These are phyloP conservation scores for Globisporangium heterothallicum DNA, from an alignment of 352 stramenopile species.

Conservation along the genomic window DNA sequence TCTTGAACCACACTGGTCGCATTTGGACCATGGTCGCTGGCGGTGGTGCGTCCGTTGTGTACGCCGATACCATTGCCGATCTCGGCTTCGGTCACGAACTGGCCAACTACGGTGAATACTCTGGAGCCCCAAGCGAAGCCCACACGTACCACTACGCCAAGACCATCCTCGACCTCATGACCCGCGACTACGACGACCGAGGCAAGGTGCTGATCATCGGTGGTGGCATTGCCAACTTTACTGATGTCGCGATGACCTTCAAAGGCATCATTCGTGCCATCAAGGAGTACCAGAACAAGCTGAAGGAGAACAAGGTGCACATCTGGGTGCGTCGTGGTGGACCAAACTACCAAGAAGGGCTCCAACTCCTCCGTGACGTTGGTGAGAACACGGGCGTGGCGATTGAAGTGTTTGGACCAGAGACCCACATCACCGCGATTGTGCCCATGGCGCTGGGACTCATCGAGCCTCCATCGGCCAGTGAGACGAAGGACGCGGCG, in stretches of 20 bases:
- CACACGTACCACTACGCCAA: slow-evolving; percentile 97
- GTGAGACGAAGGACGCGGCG: slow-evolving; percentile 10
- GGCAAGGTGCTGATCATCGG: slow-evolving; percentile 97
- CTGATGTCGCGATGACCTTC: slow-evolving; percentile 96
- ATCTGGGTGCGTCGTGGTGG: slow-evolving; percentile 96
- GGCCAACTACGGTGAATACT: slow-evolving; percentile 98
- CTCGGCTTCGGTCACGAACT: slow-evolving; percentile 91
- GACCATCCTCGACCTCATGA: slow-evolving; percentile 96
- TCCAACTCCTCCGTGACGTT: slow-evolving; percentile 91
- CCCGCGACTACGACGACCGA: slow-evolving; percentile 82
- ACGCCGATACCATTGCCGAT: slow-evolving; percentile 97
- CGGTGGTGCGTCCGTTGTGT: slow-evolving; percentile 94
- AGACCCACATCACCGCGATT: slow-evolving; percentile 94
- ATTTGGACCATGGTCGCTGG: slow-evolving; percentile 98
- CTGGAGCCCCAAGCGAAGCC: slow-evolving; percentile 92
- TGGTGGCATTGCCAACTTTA: slow-evolving; percentile 98
- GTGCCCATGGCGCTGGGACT: slow-evolving; percentile 93
- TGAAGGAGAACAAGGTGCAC: slow-evolving; percentile 85
- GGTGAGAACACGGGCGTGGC: slow-evolving; percentile 86
- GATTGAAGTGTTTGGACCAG: slow-evolving; percentile 94
- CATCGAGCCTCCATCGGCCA: slow-evolving; percentile 43
- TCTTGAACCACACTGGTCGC: slow-evolving; percentile 93
- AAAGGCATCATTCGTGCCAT: slow-evolving; percentile 96
- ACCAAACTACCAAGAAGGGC: slow-evolving; percentile 96
- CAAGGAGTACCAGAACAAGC: slow-evolving; percentile 88